Base-by-base conservation (phyloP, 106 monocot genomes). In the Allium cepa region DNA sequence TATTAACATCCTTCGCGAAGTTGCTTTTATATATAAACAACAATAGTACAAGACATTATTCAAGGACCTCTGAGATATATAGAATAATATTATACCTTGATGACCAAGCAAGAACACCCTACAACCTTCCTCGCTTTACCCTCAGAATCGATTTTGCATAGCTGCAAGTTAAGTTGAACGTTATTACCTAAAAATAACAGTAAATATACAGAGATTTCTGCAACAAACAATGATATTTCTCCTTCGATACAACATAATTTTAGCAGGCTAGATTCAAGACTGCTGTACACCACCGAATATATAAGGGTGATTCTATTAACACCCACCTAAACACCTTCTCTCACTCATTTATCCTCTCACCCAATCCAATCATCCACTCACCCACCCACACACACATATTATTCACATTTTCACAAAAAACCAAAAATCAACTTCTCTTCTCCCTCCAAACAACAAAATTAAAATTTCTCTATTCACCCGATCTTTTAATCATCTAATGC, bases 41-140 rank as follows among this genome's bases (percentile, higher is more conserved):
- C 3, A 56, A 16, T 13, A 56, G 16, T 13, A 56, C 16, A 56
- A 56, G 56, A 13, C 18, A 59, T 13, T 13, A 59, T 16, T 17
- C n/a, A 17, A 18, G 9, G 18, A 10, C 9, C 22, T 18, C 22
- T 15, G 15, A 12, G 15, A 12, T 8, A 55, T 12, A 7, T 55
- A 55, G 53, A 55, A 55, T 7, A 55, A 11, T 12, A 12, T 15
- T 55, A 51, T 69, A 81, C 81, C 81, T 81, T 81, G 11, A 81
- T 22, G 27, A 81, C 81, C 4, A 76, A 10, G 15, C 81, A 81
- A 28, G 76, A 72, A n/a, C 81, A 81, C 1, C 76, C 81, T 10
- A 76, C 76, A 69, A 81, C 81, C 47, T 81, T 81, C 66, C 81
- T 81, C 67, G 81, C 81, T 46, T 81, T 81, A 13, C 81, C 81